Conservation (phyloP, 2,329 filamentous ascomycete genomes). For the Aureobasidium mangrovei region DNA sequence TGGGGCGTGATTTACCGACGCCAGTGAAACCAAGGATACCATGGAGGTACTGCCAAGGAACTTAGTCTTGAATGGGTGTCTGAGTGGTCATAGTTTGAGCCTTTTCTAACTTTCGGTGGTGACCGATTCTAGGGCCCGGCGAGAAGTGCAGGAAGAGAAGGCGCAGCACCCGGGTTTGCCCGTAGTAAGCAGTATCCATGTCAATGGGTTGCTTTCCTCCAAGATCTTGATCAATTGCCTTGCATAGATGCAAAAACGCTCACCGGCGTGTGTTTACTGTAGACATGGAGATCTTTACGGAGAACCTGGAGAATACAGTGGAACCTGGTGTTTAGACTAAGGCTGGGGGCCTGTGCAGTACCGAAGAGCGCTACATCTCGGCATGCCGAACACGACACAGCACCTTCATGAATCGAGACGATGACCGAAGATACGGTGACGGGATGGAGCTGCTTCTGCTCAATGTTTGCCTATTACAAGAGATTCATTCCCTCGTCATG, state of each 20-base stretch:
- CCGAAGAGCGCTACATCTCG: not conserved
- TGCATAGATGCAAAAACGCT: not conserved
- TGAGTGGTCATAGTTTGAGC: not conserved
- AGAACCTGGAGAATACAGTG: not conserved
- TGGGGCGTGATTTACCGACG: not conserved
- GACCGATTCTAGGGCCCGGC: not conserved
- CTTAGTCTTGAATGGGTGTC: not conserved
- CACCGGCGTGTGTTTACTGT: not conserved
- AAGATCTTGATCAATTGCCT: too few relatives aligned
- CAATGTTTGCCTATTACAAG: too few relatives aligned
- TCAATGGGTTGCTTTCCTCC: too few relatives aligned
- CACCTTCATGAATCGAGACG: too few relatives aligned
- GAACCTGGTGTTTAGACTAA: not conserved
- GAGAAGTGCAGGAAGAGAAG: not conserved
- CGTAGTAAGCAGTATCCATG: too few relatives aligned
- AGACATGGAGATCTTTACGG: conserved; percentile 4
- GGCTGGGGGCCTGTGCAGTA: not conserved
- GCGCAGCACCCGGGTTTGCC: too few relatives aligned
- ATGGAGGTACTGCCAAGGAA: conserved; percentile 2
- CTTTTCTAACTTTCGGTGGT: conserved; percentile 1
- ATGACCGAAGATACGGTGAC: too few relatives aligned
- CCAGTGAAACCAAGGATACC: not conserved
- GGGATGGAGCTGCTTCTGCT: too few relatives aligned
- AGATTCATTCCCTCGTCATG: too few relatives aligned
- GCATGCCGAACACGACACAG: conserved; percentile 1